Conservation (phyloP, 805 yeast genomes). For the Vanderwaltozyma verrucispora region DNA sequence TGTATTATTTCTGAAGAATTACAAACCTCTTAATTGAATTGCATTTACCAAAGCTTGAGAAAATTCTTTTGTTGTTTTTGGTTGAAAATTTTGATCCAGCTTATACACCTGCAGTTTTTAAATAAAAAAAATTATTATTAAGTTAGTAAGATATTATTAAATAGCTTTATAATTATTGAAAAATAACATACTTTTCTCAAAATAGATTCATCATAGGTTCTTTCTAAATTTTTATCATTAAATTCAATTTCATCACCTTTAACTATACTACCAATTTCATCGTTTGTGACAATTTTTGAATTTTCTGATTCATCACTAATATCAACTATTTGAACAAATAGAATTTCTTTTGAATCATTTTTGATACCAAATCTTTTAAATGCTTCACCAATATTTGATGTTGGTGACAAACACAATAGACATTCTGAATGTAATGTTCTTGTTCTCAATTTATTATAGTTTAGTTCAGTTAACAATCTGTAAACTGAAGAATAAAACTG, state of each 20-base stretch:
- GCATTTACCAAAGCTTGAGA: conserved; percentile 38
- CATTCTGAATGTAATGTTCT: conserved; percentile 62
- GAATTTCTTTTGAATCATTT: conserved; percentile 34
- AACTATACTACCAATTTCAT: conserved; percentile 10
- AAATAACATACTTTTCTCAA: conserved; percentile 28
- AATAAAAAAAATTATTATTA: too few relatives aligned
- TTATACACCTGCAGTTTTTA: conserved; percentile 22
- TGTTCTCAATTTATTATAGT: conserved; percentile 43
- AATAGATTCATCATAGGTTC: conserved; percentile 27
- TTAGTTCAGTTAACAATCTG: conserved; percentile 45
- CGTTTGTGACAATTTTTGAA: too few relatives aligned
- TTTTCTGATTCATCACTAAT: too few relatives aligned
- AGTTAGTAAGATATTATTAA: too few relatives aligned
- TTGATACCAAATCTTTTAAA: conserved; percentile 61
- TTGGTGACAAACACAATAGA: conserved; percentile 57
- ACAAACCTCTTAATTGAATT: conserved; percentile 36
- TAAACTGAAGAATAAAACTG: conserved; percentile 54
- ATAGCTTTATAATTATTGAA: too few relatives aligned
- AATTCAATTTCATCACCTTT: conserved; percentile 30
- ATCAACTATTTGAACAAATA: conserved; percentile 41
- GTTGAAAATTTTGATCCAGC: conserved; percentile 14
- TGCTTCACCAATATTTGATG: conserved; percentile 58
- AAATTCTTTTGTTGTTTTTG: conserved; percentile 18
- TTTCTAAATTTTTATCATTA: conserved; percentile 24
- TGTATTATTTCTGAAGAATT: conserved; percentile 64